These are phyloP conservation scores for Simplicillium sp. DNA, from an alignment of 2,329 filamentous ascomycete species.

Conservation along the genomic window DNA sequence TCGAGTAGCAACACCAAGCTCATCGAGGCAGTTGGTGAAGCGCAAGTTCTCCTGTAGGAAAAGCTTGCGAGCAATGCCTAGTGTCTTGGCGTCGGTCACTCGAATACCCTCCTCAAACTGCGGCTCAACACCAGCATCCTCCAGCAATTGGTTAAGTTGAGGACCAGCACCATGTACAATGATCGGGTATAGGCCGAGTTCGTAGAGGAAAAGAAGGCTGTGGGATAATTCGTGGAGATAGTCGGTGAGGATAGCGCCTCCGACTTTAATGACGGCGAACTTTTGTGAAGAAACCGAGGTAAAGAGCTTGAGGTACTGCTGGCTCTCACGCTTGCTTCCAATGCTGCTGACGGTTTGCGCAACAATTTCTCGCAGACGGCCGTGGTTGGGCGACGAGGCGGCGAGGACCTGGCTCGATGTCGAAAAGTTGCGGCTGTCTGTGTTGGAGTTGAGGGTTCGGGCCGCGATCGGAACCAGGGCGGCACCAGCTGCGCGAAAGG, in stretches of 20 bases:
- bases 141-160: conserved; percentile 84
- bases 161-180: conserved; percentile 93
- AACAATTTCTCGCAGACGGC: conserved; percentile 25
- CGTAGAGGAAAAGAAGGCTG: conserved; percentile 82
- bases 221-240: conserved; percentile 86
- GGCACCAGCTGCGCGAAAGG: too few species aligned
- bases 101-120: conserved; percentile 95
- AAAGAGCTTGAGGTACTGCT: conserved; percentile 97
- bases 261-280: conserved; percentile 97
- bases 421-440: too few species aligned
- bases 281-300: conserved; percentile 93
- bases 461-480: too few species aligned
- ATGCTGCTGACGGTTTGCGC: conserved; percentile 75
- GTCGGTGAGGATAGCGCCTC: conserved; percentile 90
- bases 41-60: conserved; percentile 95
- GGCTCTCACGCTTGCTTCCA: conserved; percentile 88
- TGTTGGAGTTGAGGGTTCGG: too few species aligned
- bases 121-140: conserved; percentile 86
- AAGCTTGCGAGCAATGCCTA: conserved; percentile 81
- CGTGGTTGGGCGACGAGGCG: conserved; percentile 11
- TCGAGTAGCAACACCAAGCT: conserved; percentile 78
- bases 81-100: conserved; percentile 89
- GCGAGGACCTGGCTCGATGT: not conserved
- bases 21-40: conserved; percentile 80
- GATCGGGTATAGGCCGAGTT: conserved; percentile 89